Conservation (phyloP, 805 yeast species). For the Metschnikowia gelsemii region DNA sequence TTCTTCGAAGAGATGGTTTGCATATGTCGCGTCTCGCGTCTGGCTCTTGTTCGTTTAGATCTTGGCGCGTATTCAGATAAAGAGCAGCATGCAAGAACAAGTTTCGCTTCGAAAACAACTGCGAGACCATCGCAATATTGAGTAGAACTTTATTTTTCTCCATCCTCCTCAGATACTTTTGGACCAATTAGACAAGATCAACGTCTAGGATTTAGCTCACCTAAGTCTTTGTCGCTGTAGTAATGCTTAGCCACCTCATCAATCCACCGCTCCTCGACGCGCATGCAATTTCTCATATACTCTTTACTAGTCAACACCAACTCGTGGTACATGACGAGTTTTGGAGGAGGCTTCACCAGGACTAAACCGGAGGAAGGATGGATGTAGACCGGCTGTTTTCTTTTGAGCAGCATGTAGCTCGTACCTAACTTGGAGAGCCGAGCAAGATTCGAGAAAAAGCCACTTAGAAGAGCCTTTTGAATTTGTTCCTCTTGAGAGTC, state of each 20-base stretch:
- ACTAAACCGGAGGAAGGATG: conserved; percentile 85
- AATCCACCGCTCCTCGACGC: conserved; percentile 72
- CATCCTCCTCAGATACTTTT: too few species aligned
- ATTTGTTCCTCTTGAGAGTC: conserved; percentile 30
- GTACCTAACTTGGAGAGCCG: conserved; percentile 62
- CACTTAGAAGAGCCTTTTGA: conserved; percentile 59
- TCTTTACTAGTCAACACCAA: conserved; percentile 82
- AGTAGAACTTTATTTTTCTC: too few species aligned
- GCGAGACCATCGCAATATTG: too few species aligned
- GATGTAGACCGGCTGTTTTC: conserved; percentile 68
- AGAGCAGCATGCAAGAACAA: too few species aligned
- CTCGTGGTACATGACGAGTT: conserved; percentile 75
- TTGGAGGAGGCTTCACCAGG: conserved; percentile 68
- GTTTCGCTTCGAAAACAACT: too few species aligned
- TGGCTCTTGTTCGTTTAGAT: too few species aligned
- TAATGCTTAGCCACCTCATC: conserved; percentile 71
- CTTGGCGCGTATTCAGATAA: too few species aligned
- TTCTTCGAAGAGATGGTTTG: too few species aligned
- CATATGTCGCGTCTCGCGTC: too few species aligned
- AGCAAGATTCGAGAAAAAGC: conserved; percentile 69
- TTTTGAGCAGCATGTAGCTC: conserved; percentile 62
- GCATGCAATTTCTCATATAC: conserved; percentile 79
- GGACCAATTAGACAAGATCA: too few species aligned
- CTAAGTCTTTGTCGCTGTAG: conserved; percentile 29
- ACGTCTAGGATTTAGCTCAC: conserved; percentile 13